These are phyloP conservation scores for Porodaedalea pini DNA, from an alignment of 1,284 basidiomycete genomes.

Conservation along the genomic window DNA sequence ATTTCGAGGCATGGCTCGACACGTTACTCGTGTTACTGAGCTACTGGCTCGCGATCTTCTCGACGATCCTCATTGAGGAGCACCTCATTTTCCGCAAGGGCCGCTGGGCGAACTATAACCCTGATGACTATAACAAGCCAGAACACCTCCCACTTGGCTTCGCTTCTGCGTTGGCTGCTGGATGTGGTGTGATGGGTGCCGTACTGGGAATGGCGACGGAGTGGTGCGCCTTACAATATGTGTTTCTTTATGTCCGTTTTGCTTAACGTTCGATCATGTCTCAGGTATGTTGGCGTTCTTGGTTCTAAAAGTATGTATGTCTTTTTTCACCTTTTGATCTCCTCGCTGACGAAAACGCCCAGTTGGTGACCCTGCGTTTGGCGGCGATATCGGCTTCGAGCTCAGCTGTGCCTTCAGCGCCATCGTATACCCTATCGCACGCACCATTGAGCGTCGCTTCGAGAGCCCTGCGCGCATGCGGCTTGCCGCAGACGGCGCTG, in stretches of 20 bases:
- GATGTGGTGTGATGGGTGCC: slow-evolving; percentile 31
- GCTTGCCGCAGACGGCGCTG: background rate
- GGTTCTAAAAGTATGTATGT: slow-evolving; percentile 22
- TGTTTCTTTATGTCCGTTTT: background rate
- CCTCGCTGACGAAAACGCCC: background rate
- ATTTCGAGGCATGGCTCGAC: slow-evolving; percentile 35
- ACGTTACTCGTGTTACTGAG: slow-evolving; percentile 31
- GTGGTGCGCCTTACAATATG: slow-evolving; percentile 22
- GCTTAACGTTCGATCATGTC: background rate
- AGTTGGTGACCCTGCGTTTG: slow-evolving; percentile 26
- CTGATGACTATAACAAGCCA: slow-evolving; percentile 30
- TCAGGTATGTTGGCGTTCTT: slow-evolving; percentile 29
- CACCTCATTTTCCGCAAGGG: slow-evolving; percentile 36
- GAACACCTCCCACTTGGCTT: slow-evolving; percentile 30
- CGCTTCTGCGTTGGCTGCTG: slow-evolving; percentile 29
- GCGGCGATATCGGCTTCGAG: slow-evolving; percentile 33
- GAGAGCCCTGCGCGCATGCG: slow-evolving; percentile 17
- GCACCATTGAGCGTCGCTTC: slow-evolving; percentile 30
- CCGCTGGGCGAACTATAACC: slow-evolving; percentile 31
- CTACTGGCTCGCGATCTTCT: slow-evolving; percentile 36
- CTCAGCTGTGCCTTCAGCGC: slow-evolving; percentile 31
- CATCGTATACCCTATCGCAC: slow-evolving; percentile 30
- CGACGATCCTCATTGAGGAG: slow-evolving; percentile 32
- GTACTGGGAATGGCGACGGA: slow-evolving; percentile 31
- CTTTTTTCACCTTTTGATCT: background rate